Base-by-base conservation (phyloP, 371 early-diverging fungal genomes). In the Choanephora cucurbitarum region DNA sequence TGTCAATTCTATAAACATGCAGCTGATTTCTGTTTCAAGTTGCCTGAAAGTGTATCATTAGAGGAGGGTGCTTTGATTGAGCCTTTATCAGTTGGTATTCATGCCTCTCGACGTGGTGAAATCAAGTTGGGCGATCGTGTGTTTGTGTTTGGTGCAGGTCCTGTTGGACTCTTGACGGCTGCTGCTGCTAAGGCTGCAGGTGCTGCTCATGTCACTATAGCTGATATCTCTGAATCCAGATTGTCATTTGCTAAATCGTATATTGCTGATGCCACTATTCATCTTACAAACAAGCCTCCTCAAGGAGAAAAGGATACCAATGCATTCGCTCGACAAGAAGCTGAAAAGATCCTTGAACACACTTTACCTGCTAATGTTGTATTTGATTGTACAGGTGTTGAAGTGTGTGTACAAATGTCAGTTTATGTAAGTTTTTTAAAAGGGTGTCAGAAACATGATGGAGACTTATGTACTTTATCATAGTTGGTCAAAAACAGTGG, bases 51-150 rank as follows among this genome's bases (percentile, higher is more conserved):
- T 67, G 57, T 79, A 8, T 64, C 87, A 66, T 33, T 89, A 69
- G 83, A 87, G 77, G 77, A 77, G 45, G 80, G 70, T 21, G 75
- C 80, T 6, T 58, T 77, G 40, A 73, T 80, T 28, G 77, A 77
- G 13, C 77, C 77, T 5, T 55, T 77, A 41, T 75, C 75, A 1
- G 77, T 80, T 4, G 67, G 73, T 56, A 77, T 73, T 60, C 68
- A 83, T 66, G 70, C 81, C 28, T 77, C 83, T 34, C 64, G 81
- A 22, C 82, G 90, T 53, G 89, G 85, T 31, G 64, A 72, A 8
- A 72, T 80, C 21, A 64, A 77, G 13, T 66, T 89, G 11, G 92
- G 92, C 10, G 85, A 90, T 47, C 73, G 83, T 6, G 83, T 90
- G 10, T 68, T 84, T 24, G 67, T 84, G 49, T 80, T 80, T 43